phyloP scores from a whole-genome alignment of 805 yeast species.

The Babjeviella inositovora region DNA sequence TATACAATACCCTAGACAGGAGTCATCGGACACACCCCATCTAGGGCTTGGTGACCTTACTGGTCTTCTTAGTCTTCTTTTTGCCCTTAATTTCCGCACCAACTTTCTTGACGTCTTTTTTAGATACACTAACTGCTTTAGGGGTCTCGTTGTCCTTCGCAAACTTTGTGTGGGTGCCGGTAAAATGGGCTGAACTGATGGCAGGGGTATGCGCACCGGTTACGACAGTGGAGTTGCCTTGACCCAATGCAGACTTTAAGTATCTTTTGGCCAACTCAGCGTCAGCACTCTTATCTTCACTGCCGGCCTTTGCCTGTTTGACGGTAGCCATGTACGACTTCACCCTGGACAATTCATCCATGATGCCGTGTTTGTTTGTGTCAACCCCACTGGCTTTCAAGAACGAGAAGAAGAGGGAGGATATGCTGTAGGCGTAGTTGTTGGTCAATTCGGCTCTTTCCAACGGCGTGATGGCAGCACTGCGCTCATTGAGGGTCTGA shows the following conservation, averaged over 20 bases:
- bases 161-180: conserved; percentile 38
- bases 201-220: conserved; percentile 21
- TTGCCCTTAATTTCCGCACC: conserved; percentile 1
- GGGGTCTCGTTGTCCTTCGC: conserved; percentile 6
- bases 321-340: conserved; percentile 51
- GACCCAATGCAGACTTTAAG: conserved; percentile 27
- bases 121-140: not conserved
- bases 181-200: conserved; percentile 31
- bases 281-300: conserved; percentile 11
- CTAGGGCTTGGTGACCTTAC: too few species aligned
- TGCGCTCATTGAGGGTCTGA: conserved; percentile 20
- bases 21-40: too few species aligned
- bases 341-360: conserved; percentile 50
- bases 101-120: not conserved
- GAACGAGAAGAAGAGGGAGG: conserved; percentile 42
- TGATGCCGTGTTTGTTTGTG: conserved; percentile 42
- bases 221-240: conserved; percentile 5
- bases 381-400: conserved; percentile 42
- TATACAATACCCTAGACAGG: too few species aligned
- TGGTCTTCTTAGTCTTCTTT: conserved; percentile 2
- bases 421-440: conserved; percentile 28
- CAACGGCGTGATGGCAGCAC: conserved; percentile 6
- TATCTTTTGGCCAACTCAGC: conserved; percentile 26
- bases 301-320: conserved; percentile 12
- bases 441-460: conserved; percentile 15